Evolutionary conservation across 805 yeast species (phyloP), one percentile per base, ranked within the genome.

Genomic region (Myxozyma vanderwaltii): DNA sequence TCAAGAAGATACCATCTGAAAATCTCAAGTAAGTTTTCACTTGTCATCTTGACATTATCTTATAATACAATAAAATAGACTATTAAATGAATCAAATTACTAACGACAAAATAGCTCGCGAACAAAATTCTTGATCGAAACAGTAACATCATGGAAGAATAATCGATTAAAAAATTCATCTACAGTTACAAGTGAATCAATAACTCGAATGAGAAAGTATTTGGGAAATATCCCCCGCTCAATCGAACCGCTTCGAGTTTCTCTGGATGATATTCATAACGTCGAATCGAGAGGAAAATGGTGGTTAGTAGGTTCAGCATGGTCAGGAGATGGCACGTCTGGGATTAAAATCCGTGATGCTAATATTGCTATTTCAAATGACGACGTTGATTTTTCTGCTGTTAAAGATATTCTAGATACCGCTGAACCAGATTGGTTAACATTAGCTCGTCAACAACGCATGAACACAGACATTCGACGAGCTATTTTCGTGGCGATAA

Each of bases 261-360:
- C 89, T 2, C 76, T 92, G 21, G 85, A 83, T 47, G 99, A 94
- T 75, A 90, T 94, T 58, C 83, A 82, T 50, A 83, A 82, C 61
- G 80, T 89, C 24, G 88, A 86, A 13, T 82, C 86, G 0, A 83
- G 84, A 64, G 99, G 99, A 58, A 94, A 92, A 74, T 94, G 99
- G 99, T 94, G 99, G 99, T 78, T 94, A 33, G 92, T 94, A 31
- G 99, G 99, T 51, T 89, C 98, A 0, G 96, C 99, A 0, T 94
- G 97, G 97, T 89, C 84, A 69, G 97, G 96, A 2, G 52, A 40
- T 35, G 54, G 40, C 5, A 44, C 47, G 3, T 36, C 51, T 4
- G 53, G 44, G 62, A 36, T 45, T 63, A 44, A 62, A 63, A 35
- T 38, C 24, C 39, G 38, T 12, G 54, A 43, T 33, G 67, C 64